Evolutionary conservation across 192 early-diverging fungal species (phyloP).

Genomic region (Obelidium mucronatum): DNA sequence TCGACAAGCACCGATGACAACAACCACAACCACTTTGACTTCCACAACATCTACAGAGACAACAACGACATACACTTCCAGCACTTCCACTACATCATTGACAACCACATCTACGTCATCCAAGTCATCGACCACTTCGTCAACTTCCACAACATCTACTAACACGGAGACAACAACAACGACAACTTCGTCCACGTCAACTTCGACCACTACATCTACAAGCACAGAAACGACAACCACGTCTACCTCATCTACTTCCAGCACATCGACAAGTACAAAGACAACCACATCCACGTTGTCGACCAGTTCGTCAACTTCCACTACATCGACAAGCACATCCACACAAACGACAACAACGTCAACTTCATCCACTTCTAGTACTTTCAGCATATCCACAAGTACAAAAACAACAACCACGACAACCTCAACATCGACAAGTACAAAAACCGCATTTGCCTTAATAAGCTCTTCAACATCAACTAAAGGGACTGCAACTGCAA

Average conservation of each 20-base stretch:
- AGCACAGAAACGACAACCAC: not conserved
- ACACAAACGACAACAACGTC: not conserved
- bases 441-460: not conserved
- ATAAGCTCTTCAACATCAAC: not conserved
- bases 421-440: not conserved
- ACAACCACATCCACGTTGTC: no score
- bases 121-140: not conserved
- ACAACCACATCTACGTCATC: not conserved
- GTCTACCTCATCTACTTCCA: not conserved
- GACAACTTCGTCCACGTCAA: not conserved
- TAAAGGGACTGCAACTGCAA: not conserved
- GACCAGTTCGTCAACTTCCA: not conserved
- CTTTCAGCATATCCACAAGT: not conserved
- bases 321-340: not conserved
- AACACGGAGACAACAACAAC: not conserved
- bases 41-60: no score
- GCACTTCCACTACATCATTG: not conserved
- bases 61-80: slow-evolving; percentile 7
- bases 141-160: not conserved
- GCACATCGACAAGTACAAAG: not conserved
- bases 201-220: not conserved
- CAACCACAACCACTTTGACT: no score
- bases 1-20: not conserved
- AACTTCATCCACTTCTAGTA: not conserved
- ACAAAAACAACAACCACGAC: not conserved